A percentile compares a stretch with the other conserved stretches of the same genome.
Evolutionary conservation across 1,284 basidiomycete genomes (phyloP).

Genomic region (Ustilago sp.): DNA sequence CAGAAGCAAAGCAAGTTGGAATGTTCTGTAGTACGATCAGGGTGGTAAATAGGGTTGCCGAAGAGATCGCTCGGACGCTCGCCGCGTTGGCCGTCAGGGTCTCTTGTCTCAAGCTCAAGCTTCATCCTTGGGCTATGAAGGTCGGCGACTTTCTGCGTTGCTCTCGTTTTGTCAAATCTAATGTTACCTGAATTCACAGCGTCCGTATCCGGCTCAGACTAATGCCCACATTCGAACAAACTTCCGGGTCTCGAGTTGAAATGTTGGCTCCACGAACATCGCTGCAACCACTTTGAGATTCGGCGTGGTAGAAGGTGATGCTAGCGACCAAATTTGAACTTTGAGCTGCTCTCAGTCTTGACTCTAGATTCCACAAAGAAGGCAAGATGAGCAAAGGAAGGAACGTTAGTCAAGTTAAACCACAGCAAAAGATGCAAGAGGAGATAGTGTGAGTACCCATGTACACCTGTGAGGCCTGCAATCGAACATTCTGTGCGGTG

Average conservation of each 20-base stretch:
- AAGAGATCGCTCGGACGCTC: not conserved
- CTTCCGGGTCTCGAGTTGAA: not conserved
- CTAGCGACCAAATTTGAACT: not conserved
- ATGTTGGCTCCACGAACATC: not conserved
- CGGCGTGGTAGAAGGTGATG: not conserved
- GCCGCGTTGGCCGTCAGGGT: constrained; percentile 2
- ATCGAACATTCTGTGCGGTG: not conserved
- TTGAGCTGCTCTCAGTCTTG: constrained; percentile 10
- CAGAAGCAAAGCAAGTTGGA: not conserved
- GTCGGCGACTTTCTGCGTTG: not conserved
- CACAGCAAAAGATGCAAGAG: not conserved
- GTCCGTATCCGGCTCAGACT: not conserved
- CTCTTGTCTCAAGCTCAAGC: not conserved
- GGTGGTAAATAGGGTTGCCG: not conserved
- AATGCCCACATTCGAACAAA: not conserved
- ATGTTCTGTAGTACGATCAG: not conserved
- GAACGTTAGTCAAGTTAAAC: not conserved
- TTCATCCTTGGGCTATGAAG: not conserved
- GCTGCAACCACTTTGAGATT: not conserved
- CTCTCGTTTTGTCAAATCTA: not conserved
- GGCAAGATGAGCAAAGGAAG: not conserved
- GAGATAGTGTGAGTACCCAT: not conserved
- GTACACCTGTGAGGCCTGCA: not conserved
- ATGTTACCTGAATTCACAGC: not conserved
- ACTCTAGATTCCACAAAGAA: constrained; percentile 2